A percentile compares a stretch with the other conserved stretches of the same genome.
phyloP scores from a whole-genome alignment of 805 yeast genomes.

The Candida takata region DNA sequence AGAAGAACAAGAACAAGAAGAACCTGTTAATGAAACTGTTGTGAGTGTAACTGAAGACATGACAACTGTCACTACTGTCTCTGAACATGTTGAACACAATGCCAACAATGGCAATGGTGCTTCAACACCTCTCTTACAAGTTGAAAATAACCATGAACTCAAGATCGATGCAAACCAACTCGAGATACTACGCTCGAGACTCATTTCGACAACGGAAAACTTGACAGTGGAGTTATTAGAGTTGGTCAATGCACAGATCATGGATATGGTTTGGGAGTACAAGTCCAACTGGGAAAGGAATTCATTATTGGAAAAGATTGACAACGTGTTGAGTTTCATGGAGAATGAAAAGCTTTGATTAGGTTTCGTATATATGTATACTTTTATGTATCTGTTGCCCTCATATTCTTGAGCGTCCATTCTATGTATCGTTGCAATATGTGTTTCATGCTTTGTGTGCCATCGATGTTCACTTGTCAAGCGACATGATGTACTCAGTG shows the following conservation, averaged over 20 bases:
- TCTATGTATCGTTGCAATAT: too few relatives aligned
- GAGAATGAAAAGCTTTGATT: too few relatives aligned
- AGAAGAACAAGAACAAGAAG: constrained; percentile 9
- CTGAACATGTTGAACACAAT: too few relatives aligned
- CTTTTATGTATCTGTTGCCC: too few relatives aligned
- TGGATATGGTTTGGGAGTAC: constrained; percentile 68
- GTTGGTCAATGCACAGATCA: constrained; percentile 56
- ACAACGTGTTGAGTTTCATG: background rate
- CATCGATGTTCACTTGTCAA: constrained; percentile 16
- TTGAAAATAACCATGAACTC: too few relatives aligned
- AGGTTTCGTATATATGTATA: too few relatives aligned
- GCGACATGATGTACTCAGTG: constrained; percentile 13
- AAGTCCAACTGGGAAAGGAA: constrained; percentile 47
- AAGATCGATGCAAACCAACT: too few relatives aligned
- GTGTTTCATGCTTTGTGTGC: too few relatives aligned
- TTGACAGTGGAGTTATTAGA: constrained; percentile 52
- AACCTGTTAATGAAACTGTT: constrained; percentile 5
- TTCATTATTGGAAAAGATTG: constrained; percentile 15
- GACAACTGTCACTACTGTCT: too few relatives aligned
- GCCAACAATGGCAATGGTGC: too few relatives aligned
- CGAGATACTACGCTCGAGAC: constrained; percentile 2
- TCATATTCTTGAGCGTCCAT: too few relatives aligned
- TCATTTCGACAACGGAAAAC: constrained; percentile 34
- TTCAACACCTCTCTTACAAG: too few relatives aligned
- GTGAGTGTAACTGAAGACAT: background rate